These are phyloP conservation scores for Spergularia marina DNA, from an alignment of 148 eudicot genomes.

Conservation along the genomic window DNA sequence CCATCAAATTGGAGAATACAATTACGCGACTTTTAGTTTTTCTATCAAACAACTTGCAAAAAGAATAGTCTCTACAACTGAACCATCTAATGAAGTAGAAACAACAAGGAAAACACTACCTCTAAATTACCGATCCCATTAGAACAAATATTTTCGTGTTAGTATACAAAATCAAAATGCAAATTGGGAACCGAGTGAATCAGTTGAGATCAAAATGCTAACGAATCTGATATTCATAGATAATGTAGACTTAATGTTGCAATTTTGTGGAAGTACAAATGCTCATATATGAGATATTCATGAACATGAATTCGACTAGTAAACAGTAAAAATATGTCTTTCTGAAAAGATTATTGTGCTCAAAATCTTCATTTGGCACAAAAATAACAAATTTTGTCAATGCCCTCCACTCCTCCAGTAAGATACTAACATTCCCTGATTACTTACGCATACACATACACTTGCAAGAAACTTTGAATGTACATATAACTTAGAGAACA, in stretches of 20 bases:
- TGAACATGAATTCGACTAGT: background rate
- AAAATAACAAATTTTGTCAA: background rate
- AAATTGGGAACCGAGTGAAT: background rate
- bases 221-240: background rate
- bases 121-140: too few relatives aligned
- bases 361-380: background rate
- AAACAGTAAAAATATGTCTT: background rate
- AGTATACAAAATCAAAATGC: background rate
- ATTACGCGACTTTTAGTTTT: background rate
- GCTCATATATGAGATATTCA: background rate
- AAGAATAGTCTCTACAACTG: too few relatives aligned
- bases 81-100: too few relatives aligned
- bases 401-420: background rate
- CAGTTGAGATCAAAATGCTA: background rate
- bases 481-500: too few relatives aligned
- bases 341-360: background rate
- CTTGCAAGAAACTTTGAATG: background rate
- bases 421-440: background rate
- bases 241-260: background rate
- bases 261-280: too few relatives aligned
- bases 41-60: too few relatives aligned
- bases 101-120: too few relatives aligned
- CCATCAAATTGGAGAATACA: background rate
- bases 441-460: background rate
- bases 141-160: background rate